Evolutionary conservation across 441 rosid species (phyloP), one percentile per base, ranked within the genome.

Genomic region (Mallotus repandus): DNA sequence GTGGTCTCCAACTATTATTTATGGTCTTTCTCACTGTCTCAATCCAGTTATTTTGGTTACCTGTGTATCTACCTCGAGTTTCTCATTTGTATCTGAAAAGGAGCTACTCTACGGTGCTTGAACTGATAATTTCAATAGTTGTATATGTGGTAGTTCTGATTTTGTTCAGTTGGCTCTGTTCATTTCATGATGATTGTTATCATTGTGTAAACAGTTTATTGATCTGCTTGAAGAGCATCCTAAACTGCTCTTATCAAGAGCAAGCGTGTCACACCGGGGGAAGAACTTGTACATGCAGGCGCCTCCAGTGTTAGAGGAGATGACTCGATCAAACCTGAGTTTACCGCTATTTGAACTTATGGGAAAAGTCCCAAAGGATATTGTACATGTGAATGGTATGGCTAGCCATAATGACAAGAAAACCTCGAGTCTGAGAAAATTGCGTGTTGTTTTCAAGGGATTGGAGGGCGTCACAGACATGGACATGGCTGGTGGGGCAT

Each of bases 211-310:
- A 61, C 87, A 93, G 98, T 95, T 95, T 78, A 89, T 93, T 22
- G 78, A 85, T 74, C 80, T 85, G 82, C 88, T 95, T 15, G 97
- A 89, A 83, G 91, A 87, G 73, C 90, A 91, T 77, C 96, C 99
- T 0, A 83, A 79, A 86, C 84, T 95, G 74, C 84, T 71, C 9
- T 67, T 95, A 66, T 89, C 95, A 57, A 95, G 84, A 81, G 93
- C 93, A 41, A 92, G 97, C 43, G 87, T 93, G 41, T 81, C 73
- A 32, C 84, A 90, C 68, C 82, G 73, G 14, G 89, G 91, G 53
- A 77, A 78, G 76, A 93, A 83, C 80, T 85, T 93, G 56, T 90
- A 95, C 87, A 91, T 93, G 99, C 97, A 91, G 81, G 96, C 97
- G 22, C 99, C 97, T 71, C 93, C 89, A 1, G 95, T 95, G 76